Base-by-base conservation (phyloP, 805 yeast genomes). In the Suhomyces sp. region DNA sequence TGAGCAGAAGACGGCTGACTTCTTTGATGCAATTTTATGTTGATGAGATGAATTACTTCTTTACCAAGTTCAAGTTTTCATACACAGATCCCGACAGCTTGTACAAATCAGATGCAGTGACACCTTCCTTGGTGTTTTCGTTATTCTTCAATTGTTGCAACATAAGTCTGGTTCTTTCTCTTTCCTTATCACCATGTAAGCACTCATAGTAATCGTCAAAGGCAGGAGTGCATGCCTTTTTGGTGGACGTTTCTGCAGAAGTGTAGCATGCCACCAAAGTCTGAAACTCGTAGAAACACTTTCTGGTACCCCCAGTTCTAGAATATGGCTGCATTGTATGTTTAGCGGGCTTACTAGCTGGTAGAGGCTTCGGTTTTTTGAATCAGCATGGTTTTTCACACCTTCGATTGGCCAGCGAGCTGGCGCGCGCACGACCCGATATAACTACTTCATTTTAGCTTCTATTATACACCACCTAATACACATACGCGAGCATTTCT, bases 401-500 rank as follows among this genome's bases (percentile, higher is more conserved):
- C 27, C 29, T 41, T 41, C 44, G 44, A 41, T 41, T 41, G 44
- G 44, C 25, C 25, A 17, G 33, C 25, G 22, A 33, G 19, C 25
- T 27, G 27, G 53, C 43, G 44, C 39, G 53, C 35, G 51, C 53
- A 52, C 52, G 51, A 49, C 53, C 47, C 25, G 17, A 33, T 29
- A 31, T 33, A 2, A 40, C 31, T 27, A n/a, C n/a, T 31, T 31
- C 35, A 9, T 6, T n/a, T 5, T 31, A 31, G 17, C 15, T 20
- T 37, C 47, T 21, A 45, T 29, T 52, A 52, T 21, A 43, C 46
- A 43, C 24, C 35, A 22, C 24, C n/a, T 35, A 47, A 39, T 68
- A 87, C 25, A 87, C 85, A 64, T 83, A 85, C 1, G 94, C 94
- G 56, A 88, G 69, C 89, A 87, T 84, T 40, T 77, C 82, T 53